phyloP scores from a whole-genome alignment of 75 land plant species.

The Cryptomeria japonica region DNA sequence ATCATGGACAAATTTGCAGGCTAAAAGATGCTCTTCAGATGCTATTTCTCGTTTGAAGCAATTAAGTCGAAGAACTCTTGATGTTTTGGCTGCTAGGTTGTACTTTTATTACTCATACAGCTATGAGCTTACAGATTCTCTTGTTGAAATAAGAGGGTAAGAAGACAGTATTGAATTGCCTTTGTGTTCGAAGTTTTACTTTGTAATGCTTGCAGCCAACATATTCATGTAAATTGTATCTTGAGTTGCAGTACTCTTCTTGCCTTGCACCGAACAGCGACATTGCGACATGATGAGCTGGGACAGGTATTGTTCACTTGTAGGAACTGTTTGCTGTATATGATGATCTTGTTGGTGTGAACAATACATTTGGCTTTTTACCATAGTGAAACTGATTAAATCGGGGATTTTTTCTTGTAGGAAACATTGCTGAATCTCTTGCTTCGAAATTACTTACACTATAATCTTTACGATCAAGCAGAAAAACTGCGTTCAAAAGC shows the following conservation, averaged over 20 bases:
- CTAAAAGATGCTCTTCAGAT: slow-evolving; percentile 80
- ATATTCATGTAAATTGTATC: not conserved
- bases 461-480: slow-evolving; percentile 98
- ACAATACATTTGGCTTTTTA: not conserved
- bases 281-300: slow-evolving; percentile 93
- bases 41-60: slow-evolving; percentile 81
- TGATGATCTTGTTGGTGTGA: not conserved
- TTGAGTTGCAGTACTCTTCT: slow-evolving; percentile 68
- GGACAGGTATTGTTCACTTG: slow-evolving; percentile 73
- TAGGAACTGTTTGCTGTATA: not conserved
- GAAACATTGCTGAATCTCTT: slow-evolving; percentile 94
- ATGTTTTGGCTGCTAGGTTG: slow-evolving; percentile 89
- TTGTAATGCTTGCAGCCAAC: not conserved
- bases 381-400: not conserved
- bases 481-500: slow-evolving; percentile 98
- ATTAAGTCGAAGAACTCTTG: slow-evolving; percentile 88
- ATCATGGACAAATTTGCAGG: slow-evolving; percentile 46
- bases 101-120: slow-evolving; percentile 91
- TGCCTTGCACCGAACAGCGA: slow-evolving; percentile 90
- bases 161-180: slow-evolving; percentile 10
- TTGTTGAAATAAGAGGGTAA: slow-evolving; percentile 94
- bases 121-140: slow-evolving; percentile 86
- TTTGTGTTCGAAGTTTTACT: not conserved
- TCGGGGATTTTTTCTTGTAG: slow-evolving; percentile 29
- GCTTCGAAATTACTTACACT: slow-evolving; percentile 95